Base-by-base conservation (phyloP, 768 basidiomycete species). In the Podaxis sp. region DNA sequence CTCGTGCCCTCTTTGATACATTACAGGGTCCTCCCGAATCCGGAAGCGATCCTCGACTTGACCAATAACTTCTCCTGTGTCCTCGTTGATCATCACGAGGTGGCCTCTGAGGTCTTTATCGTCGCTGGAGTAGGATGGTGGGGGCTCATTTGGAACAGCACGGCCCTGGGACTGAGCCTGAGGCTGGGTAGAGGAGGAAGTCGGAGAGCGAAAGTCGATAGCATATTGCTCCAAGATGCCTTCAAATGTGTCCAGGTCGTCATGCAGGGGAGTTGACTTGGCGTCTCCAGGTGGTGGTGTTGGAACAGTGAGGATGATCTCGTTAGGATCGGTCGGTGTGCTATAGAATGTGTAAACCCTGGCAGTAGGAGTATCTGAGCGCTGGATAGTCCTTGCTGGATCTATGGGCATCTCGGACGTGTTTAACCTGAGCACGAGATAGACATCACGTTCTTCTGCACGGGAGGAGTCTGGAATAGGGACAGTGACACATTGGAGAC, bases 1-100 rank as follows among this genome's bases (percentile, higher is more conserved):
- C 64, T 85, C 82, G 50, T 78, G 77, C 5, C 82, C 83, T 14
- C 72, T 70, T 57, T 75, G 71, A 36, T 76, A 69, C 46, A 91
- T 74, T n/a, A 69, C 67, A 1, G 82, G 78, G 64, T 88, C 88
- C 67, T 90, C 89, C 23, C 75, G 73, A 21, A 90, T 77, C 40
- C 72, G 70, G 61, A 89, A 74, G 55, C 75, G 69, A 50, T 84
- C 77, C 59, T 88, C 87, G 7, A 91, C 76, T 67, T 87, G 83
- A 0, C 88, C 89, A 13, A 92, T 77, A 10, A 91, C 78, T 63
- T 90, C 84, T 1, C 90, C 90, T 48, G 80, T 86, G 44, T 83
- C 79, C 69, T 91, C 83, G 68, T 93, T 84, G 57, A 92, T 80
- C 62, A 90, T 80, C 40, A 91, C 83, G 32, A 91, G 78, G 53